These are phyloP conservation scores for Terfezia boudieri DNA, from an alignment of 495 filamentous ascomycete genomes.

Conservation along the genomic window DNA sequence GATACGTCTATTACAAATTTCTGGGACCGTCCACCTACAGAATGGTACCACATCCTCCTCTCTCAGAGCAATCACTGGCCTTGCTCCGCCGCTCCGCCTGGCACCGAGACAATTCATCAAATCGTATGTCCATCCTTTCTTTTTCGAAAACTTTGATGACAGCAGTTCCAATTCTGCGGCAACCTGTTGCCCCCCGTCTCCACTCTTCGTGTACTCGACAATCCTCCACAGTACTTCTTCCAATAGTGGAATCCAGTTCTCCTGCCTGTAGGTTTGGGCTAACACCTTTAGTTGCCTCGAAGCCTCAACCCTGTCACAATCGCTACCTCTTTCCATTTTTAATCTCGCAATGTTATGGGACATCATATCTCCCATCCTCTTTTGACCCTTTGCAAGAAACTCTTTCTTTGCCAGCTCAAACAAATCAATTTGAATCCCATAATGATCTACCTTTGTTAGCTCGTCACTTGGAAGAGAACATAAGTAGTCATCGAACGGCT, in stretches of 20 bases:
- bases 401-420: constrained; percentile 9
- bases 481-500: constrained; percentile 63
- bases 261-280: constrained; percentile 31
- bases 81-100: constrained; percentile 28
- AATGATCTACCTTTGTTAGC: constrained; percentile 4
- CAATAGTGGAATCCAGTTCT: constrained; percentile 63
- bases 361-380: constrained; percentile 11
- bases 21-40: constrained; percentile 23
- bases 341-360: constrained; percentile 9
- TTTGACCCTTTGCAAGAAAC: constrained; percentile 9
- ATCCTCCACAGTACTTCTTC: constrained; percentile 52
- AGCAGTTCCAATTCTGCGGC: constrained; percentile 71
- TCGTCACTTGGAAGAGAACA: constrained; percentile 57
- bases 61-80: constrained; percentile 40
- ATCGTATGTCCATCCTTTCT: constrained; percentile 45
- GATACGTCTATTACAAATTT: background rate
- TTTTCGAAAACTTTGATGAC: constrained; percentile 38
- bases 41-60: constrained; percentile 49
- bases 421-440: constrained; percentile 1
- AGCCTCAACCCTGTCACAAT: constrained; percentile 34
- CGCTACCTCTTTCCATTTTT: constrained; percentile 1
- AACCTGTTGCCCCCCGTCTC: constrained; percentile 42
- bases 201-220: constrained; percentile 43
- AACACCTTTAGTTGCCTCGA: constrained; percentile 42
- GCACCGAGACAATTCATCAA: constrained; percentile 45